phyloP scores from a whole-genome alignment of 371 early-diverging fungal species.

The Zopfochytrium polystomum region DNA sequence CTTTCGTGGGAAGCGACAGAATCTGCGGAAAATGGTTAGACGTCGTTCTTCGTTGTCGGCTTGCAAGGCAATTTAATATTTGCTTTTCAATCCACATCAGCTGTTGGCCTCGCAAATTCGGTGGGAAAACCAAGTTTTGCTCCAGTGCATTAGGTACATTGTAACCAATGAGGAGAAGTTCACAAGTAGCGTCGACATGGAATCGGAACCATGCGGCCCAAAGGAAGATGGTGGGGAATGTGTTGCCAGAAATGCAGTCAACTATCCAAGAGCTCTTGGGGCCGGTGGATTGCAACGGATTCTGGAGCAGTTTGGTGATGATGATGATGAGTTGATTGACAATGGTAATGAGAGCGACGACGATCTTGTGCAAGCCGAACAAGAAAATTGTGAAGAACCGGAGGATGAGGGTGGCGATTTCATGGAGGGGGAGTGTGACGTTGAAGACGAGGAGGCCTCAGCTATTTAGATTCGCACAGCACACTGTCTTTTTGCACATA shows the following conservation, averaged over 20 bases:
- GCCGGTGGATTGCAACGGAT: neutral
- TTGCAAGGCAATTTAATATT: slow-evolving; percentile 14
- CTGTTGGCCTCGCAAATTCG: slow-evolving; percentile 42
- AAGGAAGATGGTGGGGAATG: neutral
- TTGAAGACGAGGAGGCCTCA: too few relatives aligned
- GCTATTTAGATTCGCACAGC: too few relatives aligned
- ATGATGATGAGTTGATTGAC: neutral
- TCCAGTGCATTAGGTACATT: slow-evolving; percentile 50
- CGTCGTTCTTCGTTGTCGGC: neutral
- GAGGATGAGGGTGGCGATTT: too few relatives aligned
- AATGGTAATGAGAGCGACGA: neutral
- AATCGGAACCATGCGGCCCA: too few relatives aligned
- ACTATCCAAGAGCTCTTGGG: neutral
- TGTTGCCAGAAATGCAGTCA: neutral
- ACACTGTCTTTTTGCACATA: too few relatives aligned
- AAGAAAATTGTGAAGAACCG: too few relatives aligned
- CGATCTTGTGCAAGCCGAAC: too few relatives aligned
- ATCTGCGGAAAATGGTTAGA: slow-evolving; percentile 37
- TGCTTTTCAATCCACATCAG: slow-evolving; percentile 16
- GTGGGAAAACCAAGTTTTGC: slow-evolving; percentile 36
- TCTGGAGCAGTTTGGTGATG: neutral
- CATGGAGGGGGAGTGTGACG: too few relatives aligned
- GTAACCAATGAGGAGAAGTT: slow-evolving; percentile 18
- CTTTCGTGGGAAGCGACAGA: slow-evolving; percentile 19
- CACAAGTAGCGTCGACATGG: neutral